Evolutionary conservation across 257 asterid species (phyloP), one percentile per base, ranked within the genome.

Genomic region (Fraxinus quadrangulata): DNA sequence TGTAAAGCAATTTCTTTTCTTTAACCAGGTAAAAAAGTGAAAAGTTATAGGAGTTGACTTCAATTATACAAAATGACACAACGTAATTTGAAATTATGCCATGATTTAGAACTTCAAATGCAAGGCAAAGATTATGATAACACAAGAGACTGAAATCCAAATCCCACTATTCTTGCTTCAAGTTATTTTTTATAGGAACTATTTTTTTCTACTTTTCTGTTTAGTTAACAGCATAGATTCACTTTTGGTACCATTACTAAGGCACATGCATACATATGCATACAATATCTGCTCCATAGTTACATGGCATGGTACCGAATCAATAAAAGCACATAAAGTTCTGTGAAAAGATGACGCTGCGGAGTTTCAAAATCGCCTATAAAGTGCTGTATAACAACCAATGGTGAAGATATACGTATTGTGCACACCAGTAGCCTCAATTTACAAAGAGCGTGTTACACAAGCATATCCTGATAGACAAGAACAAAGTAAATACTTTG

Each of bases 391-490:
- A 3, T 8, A 8, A 40, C 47, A 9, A 11, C 47, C 47, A 40
- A 40, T 40, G 47, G 47, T 10, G 4, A 40, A 40, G 47, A 10
- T 40, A 40, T 40, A 40, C 47, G 12, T 40, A 40, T 1, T 40
- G 14, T 40, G 47, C 11, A 40, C 47, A 40, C 47, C 78, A 49
- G 71, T 63, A 40, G 39, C 39, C 77, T 63, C 13, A 74, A 28
- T 63, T 36, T 34, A 21, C 47, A 68, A 17, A 73, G 31, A 72
- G 77, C 74, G 63, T 14, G 21, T 34, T 33, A 26, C 13, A 74
- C 12, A 72, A 54, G 74, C 72, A 63, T 49, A 72, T 0, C 79
- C 70, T 61, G 76, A 74, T 66, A 34, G 30, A 70, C 23, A 74
- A 56, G 14, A 54, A n/a, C 37, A 40, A 37, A 39, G 31, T 63